phyloP scores from a whole-genome alignment of 352 stramenopile species.

The Chrysophaeum taylorii region DNA sequence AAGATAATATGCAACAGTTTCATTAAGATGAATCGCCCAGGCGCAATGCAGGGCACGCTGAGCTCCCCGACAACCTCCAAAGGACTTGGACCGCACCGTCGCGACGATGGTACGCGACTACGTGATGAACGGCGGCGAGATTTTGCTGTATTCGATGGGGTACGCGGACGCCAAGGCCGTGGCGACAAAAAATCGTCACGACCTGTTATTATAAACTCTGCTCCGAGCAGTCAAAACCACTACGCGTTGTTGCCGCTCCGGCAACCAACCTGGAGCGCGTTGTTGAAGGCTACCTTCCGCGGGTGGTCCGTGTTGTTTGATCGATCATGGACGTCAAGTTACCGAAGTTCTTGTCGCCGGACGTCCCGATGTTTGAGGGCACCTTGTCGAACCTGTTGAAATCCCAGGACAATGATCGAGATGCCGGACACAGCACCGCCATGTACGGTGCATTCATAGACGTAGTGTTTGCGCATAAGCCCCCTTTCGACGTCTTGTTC shows the following conservation, averaged over 20 bases:
- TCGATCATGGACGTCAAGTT: constrained; percentile 88
- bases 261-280: constrained; percentile 75
- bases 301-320: constrained; percentile 80
- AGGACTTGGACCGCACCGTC: constrained; percentile 78
- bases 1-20: constrained; percentile 47
- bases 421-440: constrained; percentile 65
- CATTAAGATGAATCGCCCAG: constrained; percentile 87
- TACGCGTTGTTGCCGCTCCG: too few species aligned
- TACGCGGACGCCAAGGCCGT: constrained; percentile 58
- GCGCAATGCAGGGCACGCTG: constrained; percentile 74
- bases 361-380: constrained; percentile 86
- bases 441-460: constrained; percentile 77
- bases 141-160: constrained; percentile 86
- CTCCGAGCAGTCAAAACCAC: constrained; percentile 86
- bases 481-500: too few species aligned
- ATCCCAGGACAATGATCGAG: constrained; percentile 75
- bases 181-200: constrained; percentile 78
- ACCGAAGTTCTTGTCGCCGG: constrained; percentile 83
- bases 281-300: constrained; percentile 75
- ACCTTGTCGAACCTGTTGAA: constrained; percentile 88
- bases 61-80: constrained; percentile 78
- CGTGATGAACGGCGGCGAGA: constrained; percentile 85
- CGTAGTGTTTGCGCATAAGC: too few species aligned
- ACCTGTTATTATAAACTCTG: constrained; percentile 92
- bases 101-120: constrained; percentile 94